Percentiles rank a stretch among this genome's conserved stretches.
These are phyloP conservation scores for Ustilago bromivora DNA, from an alignment of 1,284 basidiomycete genomes.

Conservation along the genomic window DNA sequence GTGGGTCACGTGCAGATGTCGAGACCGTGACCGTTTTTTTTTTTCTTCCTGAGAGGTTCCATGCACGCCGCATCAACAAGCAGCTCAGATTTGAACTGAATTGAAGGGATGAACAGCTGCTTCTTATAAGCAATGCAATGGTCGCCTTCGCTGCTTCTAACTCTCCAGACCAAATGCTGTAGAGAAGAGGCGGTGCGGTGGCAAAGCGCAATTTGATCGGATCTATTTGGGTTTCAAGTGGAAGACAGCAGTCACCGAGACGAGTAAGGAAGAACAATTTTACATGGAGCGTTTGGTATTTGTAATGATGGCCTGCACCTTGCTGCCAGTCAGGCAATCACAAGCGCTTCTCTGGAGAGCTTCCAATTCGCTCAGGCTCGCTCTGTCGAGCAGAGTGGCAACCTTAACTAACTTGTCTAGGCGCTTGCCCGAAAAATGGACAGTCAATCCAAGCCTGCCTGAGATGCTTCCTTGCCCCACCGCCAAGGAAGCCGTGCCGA, in stretches of 20 bases:
- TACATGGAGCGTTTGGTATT: neutral
- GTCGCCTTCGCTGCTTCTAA: neutral
- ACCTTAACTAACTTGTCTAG: constrained; percentile 1
- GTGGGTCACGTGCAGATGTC: neutral
- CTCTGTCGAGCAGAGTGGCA: neutral
- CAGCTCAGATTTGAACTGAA: neutral
- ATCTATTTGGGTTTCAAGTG: neutral
- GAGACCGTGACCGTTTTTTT: neutral
- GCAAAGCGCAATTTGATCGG: neutral
- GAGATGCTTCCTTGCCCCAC: neutral
- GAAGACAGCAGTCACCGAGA: neutral
- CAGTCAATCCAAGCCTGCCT: neutral
- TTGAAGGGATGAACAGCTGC: neutral
- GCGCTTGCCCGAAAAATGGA: neutral
- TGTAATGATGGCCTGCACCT: neutral
- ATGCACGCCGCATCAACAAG: constrained; percentile 4
- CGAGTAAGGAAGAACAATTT: too few species aligned
- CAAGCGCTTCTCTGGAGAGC: neutral
- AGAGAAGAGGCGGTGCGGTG: neutral
- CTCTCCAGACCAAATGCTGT: neutral
- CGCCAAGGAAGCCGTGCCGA: neutral
- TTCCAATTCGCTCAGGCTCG: neutral
- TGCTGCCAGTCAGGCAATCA: constrained; percentile 1
- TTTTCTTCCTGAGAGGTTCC: neutral
- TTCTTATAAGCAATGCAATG: neutral